Percentiles rank a stretch among this genome's conserved stretches.
Conservation (phyloP, 139 green algal genomes). For the Micractinium sp. region DNA sequence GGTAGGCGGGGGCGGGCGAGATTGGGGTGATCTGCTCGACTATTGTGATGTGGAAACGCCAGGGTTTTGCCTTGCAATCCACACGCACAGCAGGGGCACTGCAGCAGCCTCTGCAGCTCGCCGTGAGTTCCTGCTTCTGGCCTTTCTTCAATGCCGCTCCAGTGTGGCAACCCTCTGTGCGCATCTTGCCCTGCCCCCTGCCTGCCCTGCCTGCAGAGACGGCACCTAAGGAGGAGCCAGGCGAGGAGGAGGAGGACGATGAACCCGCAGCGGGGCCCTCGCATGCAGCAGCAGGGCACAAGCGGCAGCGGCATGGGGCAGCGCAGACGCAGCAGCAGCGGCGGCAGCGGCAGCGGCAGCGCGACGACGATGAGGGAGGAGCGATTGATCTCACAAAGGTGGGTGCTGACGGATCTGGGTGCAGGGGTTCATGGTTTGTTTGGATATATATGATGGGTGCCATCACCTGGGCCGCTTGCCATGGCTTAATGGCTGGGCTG, state of each 20-base stretch:
- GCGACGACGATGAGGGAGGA: neutral
- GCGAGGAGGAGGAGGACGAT: neutral
- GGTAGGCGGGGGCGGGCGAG: too few relatives aligned
- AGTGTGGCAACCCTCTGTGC: neutral
- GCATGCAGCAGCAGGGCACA: neutral
- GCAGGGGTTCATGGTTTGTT: too few relatives aligned
- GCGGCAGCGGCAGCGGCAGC: neutral
- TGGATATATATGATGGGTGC: too few relatives aligned
- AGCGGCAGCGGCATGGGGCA: neutral
- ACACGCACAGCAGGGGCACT: neutral
- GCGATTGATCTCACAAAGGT: slow-evolving; percentile 6
- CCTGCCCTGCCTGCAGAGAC: neutral
- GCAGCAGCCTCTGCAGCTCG: neutral
- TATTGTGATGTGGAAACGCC: neutral
- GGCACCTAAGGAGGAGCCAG: neutral
- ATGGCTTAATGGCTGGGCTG: too few relatives aligned
- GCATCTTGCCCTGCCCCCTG: too few relatives aligned
- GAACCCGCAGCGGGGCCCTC: neutral
- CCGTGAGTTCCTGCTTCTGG: neutral
- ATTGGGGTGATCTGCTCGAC: too few relatives aligned
- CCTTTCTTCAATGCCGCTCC: neutral
- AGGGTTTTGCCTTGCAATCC: neutral
- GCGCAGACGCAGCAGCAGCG: neutral
- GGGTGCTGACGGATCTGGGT: neutral
- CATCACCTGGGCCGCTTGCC: too few relatives aligned